These are phyloP conservation scores for Aspergillus novoparasiticus DNA, from an alignment of 2,329 filamentous ascomycete genomes.

Conservation along the genomic window DNA sequence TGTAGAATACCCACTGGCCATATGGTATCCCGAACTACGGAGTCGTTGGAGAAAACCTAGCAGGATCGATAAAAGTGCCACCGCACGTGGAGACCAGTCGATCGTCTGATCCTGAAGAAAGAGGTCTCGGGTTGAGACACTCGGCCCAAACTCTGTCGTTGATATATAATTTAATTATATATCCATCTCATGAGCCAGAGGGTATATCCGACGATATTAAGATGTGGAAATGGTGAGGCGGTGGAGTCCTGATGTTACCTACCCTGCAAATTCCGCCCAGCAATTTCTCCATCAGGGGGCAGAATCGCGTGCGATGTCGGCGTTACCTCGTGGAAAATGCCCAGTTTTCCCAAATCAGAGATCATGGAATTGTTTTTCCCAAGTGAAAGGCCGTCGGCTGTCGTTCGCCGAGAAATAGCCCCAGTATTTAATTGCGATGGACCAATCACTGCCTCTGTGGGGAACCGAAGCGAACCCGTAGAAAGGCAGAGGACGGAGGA, in stretches of 20 bases:
- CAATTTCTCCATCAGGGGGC: constrained; percentile 1
- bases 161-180: background rate
- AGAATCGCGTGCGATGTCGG: constrained; percentile 2
- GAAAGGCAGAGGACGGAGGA: background rate
- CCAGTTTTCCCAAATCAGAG: constrained; percentile 4
- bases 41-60: constrained; percentile 6
- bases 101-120: constrained; percentile 12
- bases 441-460: constrained; percentile 13
- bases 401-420: constrained; percentile 22
- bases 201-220: background rate
- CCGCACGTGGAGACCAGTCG: constrained; percentile 13
- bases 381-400: constrained; percentile 16
- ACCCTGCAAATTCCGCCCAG: background rate
- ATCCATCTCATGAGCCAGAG: background rate
- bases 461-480: constrained; percentile 7
- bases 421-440: constrained; percentile 19
- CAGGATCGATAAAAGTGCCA: constrained; percentile 17
- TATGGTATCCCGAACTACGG: constrained; percentile 6
- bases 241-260: background rate
- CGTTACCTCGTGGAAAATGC: constrained; percentile 1
- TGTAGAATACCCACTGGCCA: constrained; percentile 6
- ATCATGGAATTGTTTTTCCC: constrained; percentile 10
- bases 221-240: background rate
- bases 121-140: constrained; percentile 3
- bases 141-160: constrained; percentile 7